Conservation (phyloP, 2,329 filamentous ascomycete genomes). For the Zasmidium angulare region DNA sequence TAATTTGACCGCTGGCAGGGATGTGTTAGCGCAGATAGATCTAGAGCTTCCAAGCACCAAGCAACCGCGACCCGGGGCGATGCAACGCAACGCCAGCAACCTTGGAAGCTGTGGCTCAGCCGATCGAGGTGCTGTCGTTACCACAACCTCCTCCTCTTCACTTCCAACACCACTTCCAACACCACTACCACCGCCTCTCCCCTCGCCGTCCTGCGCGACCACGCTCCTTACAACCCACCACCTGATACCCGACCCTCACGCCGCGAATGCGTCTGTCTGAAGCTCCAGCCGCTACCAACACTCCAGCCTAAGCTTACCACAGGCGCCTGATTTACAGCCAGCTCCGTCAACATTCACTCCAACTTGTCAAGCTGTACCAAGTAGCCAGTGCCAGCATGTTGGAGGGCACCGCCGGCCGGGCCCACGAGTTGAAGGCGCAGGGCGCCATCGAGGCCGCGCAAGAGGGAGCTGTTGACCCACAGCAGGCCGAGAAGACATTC, state of each 20-base stretch:
- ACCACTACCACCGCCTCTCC: not conserved
- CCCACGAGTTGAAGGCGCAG: conserved; percentile 73
- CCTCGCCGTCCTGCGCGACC: not conserved
- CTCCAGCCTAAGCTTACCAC: not conserved
- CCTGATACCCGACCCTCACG: not conserved
- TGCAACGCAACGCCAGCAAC: not conserved
- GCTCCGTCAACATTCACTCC: conserved; percentile 1
- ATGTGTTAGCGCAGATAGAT: not conserved
- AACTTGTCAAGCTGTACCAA: conserved; percentile 14
- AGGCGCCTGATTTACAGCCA: not conserved
- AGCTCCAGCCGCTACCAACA: not conserved
- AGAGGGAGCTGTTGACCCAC: conserved; percentile 66
- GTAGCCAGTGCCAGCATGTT: conserved; percentile 29
- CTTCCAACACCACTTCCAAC: not conserved
- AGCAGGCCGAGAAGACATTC: conserved; percentile 71
- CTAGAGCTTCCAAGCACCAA: not conserved
- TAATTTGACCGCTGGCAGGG: not conserved
- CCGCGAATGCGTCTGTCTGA: conserved; percentile 3
- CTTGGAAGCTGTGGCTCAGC: too few species aligned
- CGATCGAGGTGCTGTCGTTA: too few species aligned
- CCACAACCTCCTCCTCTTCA: not conserved
- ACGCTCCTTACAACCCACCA: not conserved
- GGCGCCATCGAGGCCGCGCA: conserved; percentile 74
- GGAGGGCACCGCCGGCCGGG: conserved; percentile 31
- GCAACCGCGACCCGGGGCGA: too few species aligned